Evolutionary conservation across 805 yeast genomes (phyloP).

Genomic region (Saccharomyces paradoxus): DNA sequence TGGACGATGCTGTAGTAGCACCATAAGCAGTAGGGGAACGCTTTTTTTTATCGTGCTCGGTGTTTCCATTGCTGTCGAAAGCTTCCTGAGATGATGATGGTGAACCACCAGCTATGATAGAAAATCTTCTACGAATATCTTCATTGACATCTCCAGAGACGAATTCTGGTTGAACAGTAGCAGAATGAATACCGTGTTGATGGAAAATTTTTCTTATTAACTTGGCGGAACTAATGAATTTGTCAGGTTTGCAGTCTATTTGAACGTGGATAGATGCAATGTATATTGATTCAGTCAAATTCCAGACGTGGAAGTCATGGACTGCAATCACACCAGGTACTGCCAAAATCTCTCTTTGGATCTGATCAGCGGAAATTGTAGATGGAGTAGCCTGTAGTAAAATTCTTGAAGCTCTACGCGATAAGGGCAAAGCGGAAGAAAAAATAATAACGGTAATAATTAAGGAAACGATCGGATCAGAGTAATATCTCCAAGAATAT

Average conservation of each 20-base stretch:
- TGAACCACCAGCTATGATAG: slow-evolving; percentile 21
- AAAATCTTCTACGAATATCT: slow-evolving; percentile 29
- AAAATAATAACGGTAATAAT: slow-evolving; percentile 83
- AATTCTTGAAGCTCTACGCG: slow-evolving; percentile 78
- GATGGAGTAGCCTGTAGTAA: slow-evolving; percentile 88
- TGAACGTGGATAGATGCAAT: slow-evolving; percentile 89
- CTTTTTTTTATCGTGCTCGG: background rate
- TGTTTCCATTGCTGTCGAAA: background rate
- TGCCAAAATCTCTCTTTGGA: slow-evolving; percentile 56
- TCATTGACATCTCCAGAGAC: slow-evolving; percentile 28
- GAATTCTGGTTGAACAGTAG: slow-evolving; percentile 95
- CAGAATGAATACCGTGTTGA: slow-evolving; percentile 79
- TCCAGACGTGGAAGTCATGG: slow-evolving; percentile 97
- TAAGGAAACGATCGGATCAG: slow-evolving; percentile 81
- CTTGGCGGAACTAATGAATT: slow-evolving; percentile 62
- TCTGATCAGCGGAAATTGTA: slow-evolving; percentile 66
- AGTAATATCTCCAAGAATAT: slow-evolving; percentile 75
- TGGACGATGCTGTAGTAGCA: slow-evolving; percentile 26
- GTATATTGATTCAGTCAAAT: slow-evolving; percentile 73
- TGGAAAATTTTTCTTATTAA: slow-evolving; percentile 73
- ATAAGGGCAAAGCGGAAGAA: slow-evolving; percentile 83
- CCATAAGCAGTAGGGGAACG: slow-evolving; percentile 30
- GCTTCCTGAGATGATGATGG: background rate
- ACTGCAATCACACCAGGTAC: slow-evolving; percentile 72
- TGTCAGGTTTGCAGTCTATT: slow-evolving; percentile 53